Evolutionary conservation across 139 green algal genomes (phyloP).

Genomic region (Picochlorum sp.): DNA sequence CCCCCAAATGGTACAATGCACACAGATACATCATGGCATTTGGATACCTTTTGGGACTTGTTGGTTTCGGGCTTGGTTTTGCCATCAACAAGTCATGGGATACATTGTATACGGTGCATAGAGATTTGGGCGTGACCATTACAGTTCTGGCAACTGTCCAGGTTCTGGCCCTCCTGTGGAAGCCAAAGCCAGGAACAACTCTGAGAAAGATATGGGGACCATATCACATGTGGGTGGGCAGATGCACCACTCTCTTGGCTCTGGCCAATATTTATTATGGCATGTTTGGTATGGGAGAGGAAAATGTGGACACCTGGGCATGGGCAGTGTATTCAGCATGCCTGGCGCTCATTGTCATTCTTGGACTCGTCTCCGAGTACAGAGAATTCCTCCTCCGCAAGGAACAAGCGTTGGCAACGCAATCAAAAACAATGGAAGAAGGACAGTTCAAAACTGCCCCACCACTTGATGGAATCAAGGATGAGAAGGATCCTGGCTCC

Average conservation of each 20-base stretch:
- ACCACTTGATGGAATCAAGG: no score
- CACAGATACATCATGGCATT: conserved; percentile 1
- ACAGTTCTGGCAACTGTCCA: conserved; percentile 8
- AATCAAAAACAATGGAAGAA: no score
- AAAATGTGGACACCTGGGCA: not conserved
- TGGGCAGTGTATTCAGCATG: not conserved
- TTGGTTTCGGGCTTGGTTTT: conserved; percentile 5
- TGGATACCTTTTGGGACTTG: conserved; percentile 1
- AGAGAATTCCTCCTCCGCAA: not conserved
- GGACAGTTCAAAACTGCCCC: no score
- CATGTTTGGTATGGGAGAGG: not conserved
- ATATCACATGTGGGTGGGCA: not conserved
- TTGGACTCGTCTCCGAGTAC: not conserved
- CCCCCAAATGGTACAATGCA: not conserved
- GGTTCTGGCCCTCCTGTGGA: not conserved
- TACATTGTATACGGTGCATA: conserved; percentile 1
- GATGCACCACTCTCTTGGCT: not conserved
- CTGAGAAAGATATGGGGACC: not conserved
- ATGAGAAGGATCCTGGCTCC: no score
- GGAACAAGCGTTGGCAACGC: no score
- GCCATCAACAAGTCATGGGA: not conserved
- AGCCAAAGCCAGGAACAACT: not conserved
- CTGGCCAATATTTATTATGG: conserved; percentile 12
- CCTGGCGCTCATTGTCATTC: not conserved
- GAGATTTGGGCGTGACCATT: conserved; percentile 5